A percentile compares a stretch with the other conserved stretches of the same genome.
Evolutionary conservation across 2,329 filamentous ascomycete species (phyloP).

Genomic region (Xylaria sp.): DNA sequence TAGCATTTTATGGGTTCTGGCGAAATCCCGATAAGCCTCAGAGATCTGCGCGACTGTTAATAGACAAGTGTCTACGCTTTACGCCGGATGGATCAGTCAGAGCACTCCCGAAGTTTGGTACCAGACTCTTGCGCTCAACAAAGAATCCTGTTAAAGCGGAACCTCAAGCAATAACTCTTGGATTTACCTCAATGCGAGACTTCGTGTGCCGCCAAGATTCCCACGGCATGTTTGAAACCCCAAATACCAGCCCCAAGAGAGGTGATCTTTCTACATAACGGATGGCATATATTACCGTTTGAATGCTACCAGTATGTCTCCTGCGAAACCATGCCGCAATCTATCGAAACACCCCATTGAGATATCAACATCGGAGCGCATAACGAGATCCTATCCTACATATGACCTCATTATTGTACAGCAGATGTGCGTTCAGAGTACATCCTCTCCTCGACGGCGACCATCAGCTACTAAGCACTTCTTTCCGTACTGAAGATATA

Average conservation of each 20-base stretch:
- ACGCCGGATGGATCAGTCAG: slow-evolving; percentile 27
- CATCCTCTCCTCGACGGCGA: not conserved
- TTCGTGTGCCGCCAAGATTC: slow-evolving; percentile 1
- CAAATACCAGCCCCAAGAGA: slow-evolving; percentile 15
- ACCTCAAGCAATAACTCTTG: slow-evolving; percentile 8
- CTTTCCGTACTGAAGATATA: not conserved
- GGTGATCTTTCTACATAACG: slow-evolving; percentile 21
- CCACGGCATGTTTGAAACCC: slow-evolving; percentile 31
- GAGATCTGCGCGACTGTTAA: slow-evolving; percentile 13
- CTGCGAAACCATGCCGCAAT: slow-evolving; percentile 1
- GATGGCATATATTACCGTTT: not conserved
- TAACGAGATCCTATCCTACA: not conserved
- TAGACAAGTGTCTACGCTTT: slow-evolving; percentile 23
- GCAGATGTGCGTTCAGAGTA: slow-evolving; percentile 7
- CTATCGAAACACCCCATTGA: not conserved
- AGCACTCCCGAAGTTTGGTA: slow-evolving; percentile 28
- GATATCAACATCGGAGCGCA: slow-evolving; percentile 2
- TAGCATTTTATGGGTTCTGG: not conserved
- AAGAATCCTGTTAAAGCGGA: slow-evolving; percentile 8
- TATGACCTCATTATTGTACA: not conserved
- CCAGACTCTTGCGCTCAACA: slow-evolving; percentile 8
- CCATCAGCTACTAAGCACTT: not conserved
- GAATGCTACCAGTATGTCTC: slow-evolving; percentile 8
- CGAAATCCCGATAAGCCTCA: not conserved
- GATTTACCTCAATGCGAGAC: not conserved